Base-by-base conservation (phyloP, 2,329 filamentous ascomycete genomes). In the Epicoccum sorghinum region DNA sequence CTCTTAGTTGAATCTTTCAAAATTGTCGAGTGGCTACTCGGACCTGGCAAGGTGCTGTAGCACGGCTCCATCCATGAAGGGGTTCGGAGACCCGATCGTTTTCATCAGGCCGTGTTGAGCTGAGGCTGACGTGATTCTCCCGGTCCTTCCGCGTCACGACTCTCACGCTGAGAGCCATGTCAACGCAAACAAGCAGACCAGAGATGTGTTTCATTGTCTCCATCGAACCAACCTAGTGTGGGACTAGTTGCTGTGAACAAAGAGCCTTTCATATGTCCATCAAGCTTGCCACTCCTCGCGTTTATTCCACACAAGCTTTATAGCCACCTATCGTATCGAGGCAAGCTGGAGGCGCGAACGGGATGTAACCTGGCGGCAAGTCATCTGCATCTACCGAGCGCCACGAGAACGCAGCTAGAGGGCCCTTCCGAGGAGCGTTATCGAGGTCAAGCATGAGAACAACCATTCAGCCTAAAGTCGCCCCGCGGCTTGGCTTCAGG, bases 401-500 rank as follows among this genome's bases (percentile, higher is more conserved):
- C 41, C 37, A 47, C 32, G 25, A 24, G 6, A 33, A 18, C 37
- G 35, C 24, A 35, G 18, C 30, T 7, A 10, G 39, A 37, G 40
- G 33, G 13, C 18, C 5, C 4, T 37, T 38, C 41, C 36, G 30
- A 38, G 30, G 29, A 37, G 29, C 3, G 13, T 46, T 37, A 23
- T 49, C 42, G 29, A 18, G 29, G 27, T 47, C 30, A 30, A 33
- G 41, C 25, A 38, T 18, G 22, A 30, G 32, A 13, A 18, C n/a
- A 36, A 40, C 30, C 37, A 22, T 50, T 55, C 41, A 55, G 52
- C 46, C 52, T 55, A 29, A 55, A 50, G 13, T 9, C 40, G 33
- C 37, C 47, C 47, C 41, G 47, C 47, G 41, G 46, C 52, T 55
- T 46, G 36, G 52, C 41, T 55, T 50, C 46, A 55, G 41, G 52